phyloP scores from a whole-genome alignment of 176 grass and related monocot genomes.

The Oryza brachyantha region DNA sequence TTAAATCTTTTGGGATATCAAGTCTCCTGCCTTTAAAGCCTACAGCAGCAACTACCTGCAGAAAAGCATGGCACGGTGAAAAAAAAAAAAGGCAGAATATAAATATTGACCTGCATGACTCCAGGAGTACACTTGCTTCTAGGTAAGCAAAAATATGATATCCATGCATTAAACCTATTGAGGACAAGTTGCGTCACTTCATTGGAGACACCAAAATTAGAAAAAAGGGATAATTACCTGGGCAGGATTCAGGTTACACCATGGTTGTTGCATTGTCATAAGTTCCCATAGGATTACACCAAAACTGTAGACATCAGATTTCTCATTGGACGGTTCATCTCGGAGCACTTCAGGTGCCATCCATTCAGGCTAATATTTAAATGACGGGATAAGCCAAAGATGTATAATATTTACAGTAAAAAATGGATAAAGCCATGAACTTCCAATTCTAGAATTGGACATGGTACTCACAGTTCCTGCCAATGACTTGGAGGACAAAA shows the following conservation, averaged over 20 bases:
- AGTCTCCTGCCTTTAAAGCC: conserved; percentile 92
- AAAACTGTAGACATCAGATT: conserved; percentile 95
- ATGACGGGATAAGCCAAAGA: conserved; percentile 15
- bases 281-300: conserved; percentile 95
- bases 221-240: conserved; percentile 47
- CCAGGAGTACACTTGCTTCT: conserved; percentile 12
- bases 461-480: conserved; percentile 90
- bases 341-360: conserved; percentile 98
- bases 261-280: conserved; percentile 97
- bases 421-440: not conserved
- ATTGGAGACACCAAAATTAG: not conserved
- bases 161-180: not conserved
- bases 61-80: not conserved
- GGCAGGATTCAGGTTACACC: conserved; percentile 90
- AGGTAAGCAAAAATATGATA: conserved; percentile 1
- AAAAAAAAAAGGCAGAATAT: not conserved
- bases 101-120: not conserved
- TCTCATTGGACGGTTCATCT: conserved; percentile 97
- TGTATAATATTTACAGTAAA: not conserved
- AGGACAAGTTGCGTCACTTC: not conserved
- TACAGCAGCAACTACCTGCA: conserved; percentile 89
- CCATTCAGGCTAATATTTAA: conserved; percentile 85
- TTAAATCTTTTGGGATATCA: conserved; percentile 78
- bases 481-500: conserved; percentile 89
- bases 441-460: conserved; percentile 6